Base-by-base conservation (phyloP, 2,329 filamentous ascomycete species). In the Beauveria sp. region DNA sequence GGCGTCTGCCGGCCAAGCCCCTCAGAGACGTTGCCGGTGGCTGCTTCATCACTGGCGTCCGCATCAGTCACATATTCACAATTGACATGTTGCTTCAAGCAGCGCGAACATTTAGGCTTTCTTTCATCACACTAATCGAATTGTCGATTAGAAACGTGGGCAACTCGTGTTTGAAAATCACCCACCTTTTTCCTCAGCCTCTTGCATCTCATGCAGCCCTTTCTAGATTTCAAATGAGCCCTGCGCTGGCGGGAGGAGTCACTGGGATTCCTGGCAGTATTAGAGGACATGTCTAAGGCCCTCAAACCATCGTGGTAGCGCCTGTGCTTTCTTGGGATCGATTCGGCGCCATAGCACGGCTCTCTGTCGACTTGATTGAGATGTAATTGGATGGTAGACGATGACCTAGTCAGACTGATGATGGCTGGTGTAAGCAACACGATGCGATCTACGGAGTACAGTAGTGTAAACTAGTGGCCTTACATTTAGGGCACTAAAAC, bases 91-190 rank as follows among this genome's bases (percentile, higher is more conserved):
- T 67, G 68, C 63, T 70, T 72, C 54, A 63, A 60, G 61, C 73
- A 75, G 65, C 73, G 65, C 6, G 70, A 70, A 64, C 73, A 75
- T 18, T 66, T 69, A 5, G 73, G 73, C 38, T 55, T 66, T 47
- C 59, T 51, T 60, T 75, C 73, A 56, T 75, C 72, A 63, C 73
- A 75, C 73, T 75, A 52, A n/a, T 16, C 2, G 2, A 20, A 20
- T 10, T 12, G n/a, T 52, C 26, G 38, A 40, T 46, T n/a, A 14
- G 20, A 24, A 30, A 18, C 2, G 5, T 7, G 9, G 6, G 12
- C 2, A 20, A 14, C 10, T 30, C 9, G 26, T 24, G 8, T 8
- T 12, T 12, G 7, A 46, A 9, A 8, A 34, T 16, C 5, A 9
- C 57, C n/a, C 14, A 54, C 58, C 58, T 60, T 60, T 26, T 60